Conservation (phyloP, 495 filamentous ascomycete genomes). For the Podospora pseudopauciseta region DNA sequence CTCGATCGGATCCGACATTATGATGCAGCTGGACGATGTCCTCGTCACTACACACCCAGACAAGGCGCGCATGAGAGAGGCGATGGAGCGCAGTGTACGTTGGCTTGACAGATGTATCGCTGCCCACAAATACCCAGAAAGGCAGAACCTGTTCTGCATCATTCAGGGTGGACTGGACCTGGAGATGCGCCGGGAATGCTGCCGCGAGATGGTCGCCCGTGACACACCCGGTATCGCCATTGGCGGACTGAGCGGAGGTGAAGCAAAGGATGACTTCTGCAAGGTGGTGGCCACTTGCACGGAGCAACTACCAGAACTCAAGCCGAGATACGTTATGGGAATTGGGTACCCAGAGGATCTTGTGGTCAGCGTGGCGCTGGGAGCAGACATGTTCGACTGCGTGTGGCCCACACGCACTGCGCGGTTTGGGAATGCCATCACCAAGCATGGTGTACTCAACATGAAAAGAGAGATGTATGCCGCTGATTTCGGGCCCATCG, state of each 20-base stretch:
- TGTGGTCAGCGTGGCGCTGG: conserved; percentile 83
- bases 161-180: conserved; percentile 94
- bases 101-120: conserved; percentile 97
- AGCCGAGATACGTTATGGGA: conserved; percentile 97
- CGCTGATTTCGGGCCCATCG: conserved; percentile 76
- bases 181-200: conserved; percentile 81
- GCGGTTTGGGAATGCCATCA: conserved; percentile 92
- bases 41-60: conserved; percentile 93
- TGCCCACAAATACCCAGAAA: conserved; percentile 75
- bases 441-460: conserved; percentile 74
- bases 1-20: conserved; percentile 95
- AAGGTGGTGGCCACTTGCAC: conserved; percentile 80
- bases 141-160: conserved; percentile 97
- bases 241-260: conserved; percentile 85
- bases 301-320: conserved; percentile 74
- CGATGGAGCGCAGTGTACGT: conserved; percentile 94
- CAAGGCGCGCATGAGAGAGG: conserved; percentile 77
- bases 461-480: conserved; percentile 72
- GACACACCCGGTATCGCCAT: conserved; percentile 96
- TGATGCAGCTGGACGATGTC: conserved; percentile 99
- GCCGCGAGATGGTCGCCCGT: conserved; percentile 81
- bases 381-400: conserved; percentile 99
- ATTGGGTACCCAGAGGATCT: conserved; percentile 96
- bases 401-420: conserved; percentile 98
- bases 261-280: conserved; percentile 57